Evolutionary conservation across 352 stramenopile species (phyloP).

Genomic region (Phytophthora gonapodyides): DNA sequence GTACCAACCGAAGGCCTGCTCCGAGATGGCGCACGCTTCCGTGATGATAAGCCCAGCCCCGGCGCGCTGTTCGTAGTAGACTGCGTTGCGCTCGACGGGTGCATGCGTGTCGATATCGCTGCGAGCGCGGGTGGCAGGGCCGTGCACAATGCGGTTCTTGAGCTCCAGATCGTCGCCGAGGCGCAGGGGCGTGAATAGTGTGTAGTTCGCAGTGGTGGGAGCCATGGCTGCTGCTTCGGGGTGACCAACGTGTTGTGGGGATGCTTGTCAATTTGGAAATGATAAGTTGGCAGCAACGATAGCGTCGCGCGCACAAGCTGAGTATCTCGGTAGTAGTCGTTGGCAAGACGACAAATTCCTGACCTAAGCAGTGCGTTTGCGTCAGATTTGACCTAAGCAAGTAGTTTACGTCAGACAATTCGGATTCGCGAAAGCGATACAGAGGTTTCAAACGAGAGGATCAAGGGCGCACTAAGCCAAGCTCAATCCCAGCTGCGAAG

Average conservation of each 20-base stretch:
- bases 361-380: constrained; percentile 12
- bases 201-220: constrained; percentile 26
- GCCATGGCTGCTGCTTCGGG: constrained; percentile 16
- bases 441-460: no score
- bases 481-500: no score
- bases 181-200: constrained; percentile 36
- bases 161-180: constrained; percentile 32
- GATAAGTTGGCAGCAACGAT: not conserved
- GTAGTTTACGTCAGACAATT: constrained; percentile 17
- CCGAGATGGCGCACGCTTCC: constrained; percentile 43
- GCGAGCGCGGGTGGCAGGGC: constrained; percentile 41
- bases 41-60: constrained; percentile 51
- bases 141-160: constrained; percentile 50
- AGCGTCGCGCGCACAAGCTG: not conserved
- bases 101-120: constrained; percentile 20
- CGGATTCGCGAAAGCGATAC: not conserved
- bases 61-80: constrained; percentile 52
- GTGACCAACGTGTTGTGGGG: constrained; percentile 3
- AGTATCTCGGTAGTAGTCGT: no score
- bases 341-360: not conserved
- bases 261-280: constrained; percentile 17
- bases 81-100: constrained; percentile 26
- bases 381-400: constrained; percentile 29
- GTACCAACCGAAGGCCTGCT: constrained; percentile 37
- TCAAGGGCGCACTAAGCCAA: no score